Base-by-base conservation (phyloP, 805 yeast species). In the Lachancea kluyveri region DNA sequence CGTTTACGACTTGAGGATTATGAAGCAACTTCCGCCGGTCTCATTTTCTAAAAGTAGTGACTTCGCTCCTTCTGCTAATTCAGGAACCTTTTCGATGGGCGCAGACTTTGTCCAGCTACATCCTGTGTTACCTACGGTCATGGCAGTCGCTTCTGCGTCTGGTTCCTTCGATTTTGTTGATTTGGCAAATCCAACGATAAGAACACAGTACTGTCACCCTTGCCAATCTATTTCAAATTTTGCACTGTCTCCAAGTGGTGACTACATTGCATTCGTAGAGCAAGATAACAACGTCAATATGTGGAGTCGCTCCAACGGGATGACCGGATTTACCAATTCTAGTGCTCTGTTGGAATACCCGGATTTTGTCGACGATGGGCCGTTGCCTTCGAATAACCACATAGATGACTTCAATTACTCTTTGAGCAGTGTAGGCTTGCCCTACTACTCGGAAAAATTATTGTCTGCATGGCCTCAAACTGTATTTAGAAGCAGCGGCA, bases 121-220 rank as follows among this genome's bases (percentile, higher is more conserved):
- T 59, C 96, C 97, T 5, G 80, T 82, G 39, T 52, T 87, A 30
- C 82, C 95, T 5, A 81, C 83, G 22, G 76, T 81, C 21, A 73
- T 86, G 26, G 54, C 86, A 4, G 76, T 84, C 6, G 80, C 85
- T 0, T 81, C 96, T 0, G 67, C 68, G 13, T 57, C 72, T 14
- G 97, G 97, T 11, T 90, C 86, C 38, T 63, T 92, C 36, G 95
- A 87, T 49, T 79, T 87, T 42, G 71, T 86, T 16, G 96, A 92
- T 55, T 70, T 83, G 46, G 76, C 74, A 39, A 84, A 85, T 53
- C 94, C 90, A n/a, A 64, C 79, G 8, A 25, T 55, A 24, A 43
- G 60, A 33, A 52, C 54, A 0, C 60, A 53, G 25, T 55, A 49
- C 30, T 48, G 54, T n/a, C 62, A 57, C 39, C 57, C 62, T 5